These are phyloP conservation scores for Malassezia equina DNA, from an alignment of 1,284 basidiomycete species.

Conservation along the genomic window DNA sequence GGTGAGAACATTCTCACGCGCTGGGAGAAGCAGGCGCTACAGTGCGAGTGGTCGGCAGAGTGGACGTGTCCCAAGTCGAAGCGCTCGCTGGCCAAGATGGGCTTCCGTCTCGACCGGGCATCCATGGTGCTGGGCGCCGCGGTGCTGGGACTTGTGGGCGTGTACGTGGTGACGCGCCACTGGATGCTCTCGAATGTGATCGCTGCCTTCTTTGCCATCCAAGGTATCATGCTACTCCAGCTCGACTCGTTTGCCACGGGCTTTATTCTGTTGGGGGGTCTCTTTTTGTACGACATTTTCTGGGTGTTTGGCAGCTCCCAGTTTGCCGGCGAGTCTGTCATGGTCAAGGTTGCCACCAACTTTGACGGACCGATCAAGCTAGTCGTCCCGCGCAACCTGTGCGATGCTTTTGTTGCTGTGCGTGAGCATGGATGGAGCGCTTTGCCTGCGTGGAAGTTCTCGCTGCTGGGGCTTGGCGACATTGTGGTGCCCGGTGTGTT, in stretches of 20 bases:
- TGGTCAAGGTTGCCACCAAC: constrained; percentile 64
- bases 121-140: constrained; percentile 49
- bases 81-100: not conserved
- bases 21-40: not conserved
- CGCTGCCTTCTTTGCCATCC: constrained; percentile 72
- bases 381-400: constrained; percentile 50
- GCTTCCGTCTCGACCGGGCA: not conserved
- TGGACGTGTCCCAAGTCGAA: not conserved
- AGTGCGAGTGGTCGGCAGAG: not conserved
- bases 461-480: constrained; percentile 86
- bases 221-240: constrained; percentile 69
- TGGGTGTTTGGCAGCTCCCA: constrained; percentile 39
- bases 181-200: constrained; percentile 70
- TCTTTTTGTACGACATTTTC: constrained; percentile 47
- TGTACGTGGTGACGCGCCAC: constrained; percentile 58
- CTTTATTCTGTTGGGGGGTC: constrained; percentile 59
- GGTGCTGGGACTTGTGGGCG: constrained; percentile 57
- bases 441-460: constrained; percentile 45
- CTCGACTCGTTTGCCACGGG: constrained; percentile 87
- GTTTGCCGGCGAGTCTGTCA: constrained; percentile 33
- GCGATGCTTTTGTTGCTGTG: constrained; percentile 19
- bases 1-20: not conserved
- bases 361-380: constrained; percentile 79
- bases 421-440: not conserved
- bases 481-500: constrained; percentile 84